Base-by-base conservation (phyloP, 148 eudicot species). In the Amaranthus palmeri region DNA sequence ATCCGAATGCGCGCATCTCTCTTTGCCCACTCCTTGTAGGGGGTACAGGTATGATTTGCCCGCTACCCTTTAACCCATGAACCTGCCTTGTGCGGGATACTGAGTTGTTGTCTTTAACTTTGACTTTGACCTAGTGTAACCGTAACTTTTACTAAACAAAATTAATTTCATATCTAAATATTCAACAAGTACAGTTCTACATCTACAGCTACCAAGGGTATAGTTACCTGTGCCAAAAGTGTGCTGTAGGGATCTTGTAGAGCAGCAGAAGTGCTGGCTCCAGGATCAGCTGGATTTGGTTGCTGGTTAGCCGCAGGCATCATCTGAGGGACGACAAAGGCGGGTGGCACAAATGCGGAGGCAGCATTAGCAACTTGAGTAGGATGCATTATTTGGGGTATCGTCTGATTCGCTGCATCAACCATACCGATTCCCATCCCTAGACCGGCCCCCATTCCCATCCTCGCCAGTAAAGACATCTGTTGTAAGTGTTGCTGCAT, bases 401-500 rank as follows among this genome's bases (percentile, higher is more conserved):
- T 73, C 40, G 81, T 45, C 58, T 74, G 83, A 48, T 84, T 47
- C 44, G 80, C 60, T 14, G 78, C 78, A 68, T 84, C 83, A 15
- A 84, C 69, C 88, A 87, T 85, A n/a, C 91, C 89, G 66, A 87
- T 72, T 3, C 91, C 90, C 80, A 85, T 78, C 11, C 91, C 88
- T 13, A 82, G 76, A 2, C 88, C 85, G 12, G 75, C 73, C 3
- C 86, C 96, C 85, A 86, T 86, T 41, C 92, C 96, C 87, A 88
- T 83, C 14, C 87, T 81, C 2, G 93, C 93, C 14, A 88, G 76
- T 36, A 86, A 82, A 25, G 97, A 80, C 93, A 92, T 90, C 79
- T 90, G 96, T 17, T 74, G 81, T 55, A 89, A 72, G 5, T 89
- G 93, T 25, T 88, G 97, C 18, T 90, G 98, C 88, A 90, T 81